phyloP scores from a whole-genome alignment of 2,329 filamentous ascomycete genomes.

The Aureobasidium sp. region DNA sequence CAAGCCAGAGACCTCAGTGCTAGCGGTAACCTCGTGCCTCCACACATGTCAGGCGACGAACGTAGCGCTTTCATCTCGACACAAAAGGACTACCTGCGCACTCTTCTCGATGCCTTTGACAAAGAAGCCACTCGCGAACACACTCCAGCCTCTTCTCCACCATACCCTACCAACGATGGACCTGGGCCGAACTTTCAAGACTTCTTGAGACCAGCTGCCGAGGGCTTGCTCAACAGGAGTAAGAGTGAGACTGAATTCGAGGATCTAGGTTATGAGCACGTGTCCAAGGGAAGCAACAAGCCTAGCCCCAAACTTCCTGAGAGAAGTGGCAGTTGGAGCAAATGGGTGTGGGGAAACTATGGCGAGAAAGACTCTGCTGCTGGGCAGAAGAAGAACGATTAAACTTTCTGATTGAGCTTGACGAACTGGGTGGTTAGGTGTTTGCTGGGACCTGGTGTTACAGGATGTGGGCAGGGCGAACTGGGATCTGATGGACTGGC shows the following conservation, averaged over 20 bases:
- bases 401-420: neutral
- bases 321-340: constrained; percentile 22
- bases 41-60: constrained; percentile 59
- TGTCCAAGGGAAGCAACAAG: constrained; percentile 19
- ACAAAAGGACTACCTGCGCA: constrained; percentile 68
- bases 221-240: constrained; percentile 57
- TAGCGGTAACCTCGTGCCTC: constrained; percentile 60
- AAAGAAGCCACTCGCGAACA: constrained; percentile 54
- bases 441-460: too few relatives aligned
- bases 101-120: constrained; percentile 69
- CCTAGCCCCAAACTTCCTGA: constrained; percentile 12
- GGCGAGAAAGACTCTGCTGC: constrained; percentile 27
- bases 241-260: constrained; percentile 85
- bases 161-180: neutral
- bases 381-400: constrained; percentile 25
- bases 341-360: constrained; percentile 29
- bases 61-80: constrained; percentile 65
- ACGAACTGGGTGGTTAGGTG: neutral
- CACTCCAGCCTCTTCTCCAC: constrained; percentile 9
- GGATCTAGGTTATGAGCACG: constrained; percentile 27
- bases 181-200: constrained; percentile 1
- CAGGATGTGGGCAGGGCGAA: too few relatives aligned
- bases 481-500: neutral
- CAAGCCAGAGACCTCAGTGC: constrained; percentile 44
- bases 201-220: constrained; percentile 24